phyloP scores from a whole-genome alignment of 306 rosid genomes.

The Carpinus fangiana region DNA sequence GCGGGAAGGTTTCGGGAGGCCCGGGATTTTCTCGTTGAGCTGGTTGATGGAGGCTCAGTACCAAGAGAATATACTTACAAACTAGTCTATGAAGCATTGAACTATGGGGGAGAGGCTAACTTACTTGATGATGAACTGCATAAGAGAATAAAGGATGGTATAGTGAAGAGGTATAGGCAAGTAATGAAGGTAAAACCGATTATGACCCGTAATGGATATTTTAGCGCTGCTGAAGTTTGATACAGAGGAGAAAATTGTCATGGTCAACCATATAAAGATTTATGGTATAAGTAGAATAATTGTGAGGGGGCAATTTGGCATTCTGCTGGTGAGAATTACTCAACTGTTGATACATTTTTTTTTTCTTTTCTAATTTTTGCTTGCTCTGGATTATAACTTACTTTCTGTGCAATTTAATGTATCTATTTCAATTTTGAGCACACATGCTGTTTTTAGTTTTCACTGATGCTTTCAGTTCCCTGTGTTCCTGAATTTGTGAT shows the following conservation, averaged over 20 bases:
- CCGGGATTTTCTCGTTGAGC: constrained; percentile 62
- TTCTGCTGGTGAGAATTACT: constrained; percentile 4
- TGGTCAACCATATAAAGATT: not conserved
- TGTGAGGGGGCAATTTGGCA: not conserved
- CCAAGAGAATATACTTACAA: constrained; percentile 85
- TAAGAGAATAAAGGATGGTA: constrained; percentile 54
- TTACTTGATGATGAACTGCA: constrained; percentile 46
- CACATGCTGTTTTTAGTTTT: not conserved
- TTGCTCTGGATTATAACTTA: not conserved
- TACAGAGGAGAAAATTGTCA: not conserved
- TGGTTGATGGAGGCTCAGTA: constrained; percentile 61
- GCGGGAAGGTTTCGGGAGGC: constrained; percentile 68
- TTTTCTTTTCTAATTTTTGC: not conserved
- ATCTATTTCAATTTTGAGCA: not conserved
- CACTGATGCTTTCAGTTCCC: not conserved
- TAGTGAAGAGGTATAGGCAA: constrained; percentile 51
- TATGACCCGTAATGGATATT: constrained; percentile 67
- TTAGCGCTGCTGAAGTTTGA: constrained; percentile 34
- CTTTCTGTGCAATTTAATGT: not conserved
- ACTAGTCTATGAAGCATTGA: constrained; percentile 54
- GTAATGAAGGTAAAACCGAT: constrained; percentile 56
- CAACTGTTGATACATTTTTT: not conserved
- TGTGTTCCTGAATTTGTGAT: not conserved
- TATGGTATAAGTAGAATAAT: constrained; percentile 1
- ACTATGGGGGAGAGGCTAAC: constrained; percentile 39